Conservation (phyloP, 331 rosid genomes). For the Telfairia occidentalis region DNA sequence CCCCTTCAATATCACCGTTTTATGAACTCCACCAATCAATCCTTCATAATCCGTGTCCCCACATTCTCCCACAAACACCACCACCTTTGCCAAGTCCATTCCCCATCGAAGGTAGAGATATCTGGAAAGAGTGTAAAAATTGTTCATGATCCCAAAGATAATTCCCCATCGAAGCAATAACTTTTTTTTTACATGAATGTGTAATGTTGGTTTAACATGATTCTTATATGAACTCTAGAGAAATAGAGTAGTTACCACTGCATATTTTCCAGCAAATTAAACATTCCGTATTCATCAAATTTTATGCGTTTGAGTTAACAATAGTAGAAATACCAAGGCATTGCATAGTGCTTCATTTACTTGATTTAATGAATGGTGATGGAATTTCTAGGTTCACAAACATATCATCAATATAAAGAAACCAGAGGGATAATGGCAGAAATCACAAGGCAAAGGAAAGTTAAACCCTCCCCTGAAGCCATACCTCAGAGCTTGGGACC, state of each 20-base stretch:
- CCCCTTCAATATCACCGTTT: slow-evolving; percentile 71
- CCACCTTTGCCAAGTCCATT: slow-evolving; percentile 77
- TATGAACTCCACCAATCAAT: slow-evolving; percentile 75
- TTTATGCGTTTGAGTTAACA: background rate
- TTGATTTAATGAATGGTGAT: too few species aligned
- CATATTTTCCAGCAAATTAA: background rate
- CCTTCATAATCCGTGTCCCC: slow-evolving; percentile 97
- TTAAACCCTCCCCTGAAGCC: background rate
- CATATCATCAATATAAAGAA: background rate
- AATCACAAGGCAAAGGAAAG: background rate
- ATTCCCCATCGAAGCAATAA: too few species aligned
- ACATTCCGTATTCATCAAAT: background rate
- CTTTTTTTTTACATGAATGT: background rate
- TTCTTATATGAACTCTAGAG: background rate
- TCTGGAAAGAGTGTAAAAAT: slow-evolving; percentile 23
- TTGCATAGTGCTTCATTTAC: background rate
- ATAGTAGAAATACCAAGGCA: background rate
- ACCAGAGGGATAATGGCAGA: background rate
- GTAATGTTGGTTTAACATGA: background rate
- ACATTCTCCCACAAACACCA: slow-evolving; percentile 78
- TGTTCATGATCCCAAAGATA: background rate
- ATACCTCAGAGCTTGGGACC: slow-evolving; percentile 96
- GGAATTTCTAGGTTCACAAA: background rate
- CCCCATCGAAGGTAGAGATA: slow-evolving; percentile 93
- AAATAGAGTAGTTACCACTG: background rate